Evolutionary conservation across 352 stramenopile genomes (phyloP).

Genomic region (Phytopythium montanum): DNA sequence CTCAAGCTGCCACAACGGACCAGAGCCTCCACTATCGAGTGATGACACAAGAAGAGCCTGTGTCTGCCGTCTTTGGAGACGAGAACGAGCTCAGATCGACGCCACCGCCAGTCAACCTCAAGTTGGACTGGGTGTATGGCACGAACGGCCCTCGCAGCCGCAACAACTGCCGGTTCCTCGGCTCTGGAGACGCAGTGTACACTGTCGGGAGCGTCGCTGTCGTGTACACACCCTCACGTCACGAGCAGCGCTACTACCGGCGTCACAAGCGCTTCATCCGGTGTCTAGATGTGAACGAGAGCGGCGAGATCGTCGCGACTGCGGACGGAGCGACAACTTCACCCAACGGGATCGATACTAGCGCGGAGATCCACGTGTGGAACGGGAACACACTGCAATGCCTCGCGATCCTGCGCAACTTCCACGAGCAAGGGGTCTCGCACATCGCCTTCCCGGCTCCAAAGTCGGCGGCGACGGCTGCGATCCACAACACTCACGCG

Average conservation of each 20-base stretch:
- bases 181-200: conserved; percentile 63
- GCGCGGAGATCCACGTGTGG: conserved; percentile 72
- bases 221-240: conserved; percentile 52
- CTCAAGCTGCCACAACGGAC: not conserved
- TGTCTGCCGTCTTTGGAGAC: not conserved
- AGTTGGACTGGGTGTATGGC: conserved; percentile 78
- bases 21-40: not conserved
- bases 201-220: conserved; percentile 73
- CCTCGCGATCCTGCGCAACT: conserved; percentile 60
- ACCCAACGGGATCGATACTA: not conserved
- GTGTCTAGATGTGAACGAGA: conserved; percentile 58
- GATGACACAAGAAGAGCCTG: not conserved
- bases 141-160: conserved; percentile 39
- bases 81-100: conserved; percentile 11
- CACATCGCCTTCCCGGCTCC: conserved; percentile 55
- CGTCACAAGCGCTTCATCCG: conserved; percentile 54
- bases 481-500: conserved; percentile 28
- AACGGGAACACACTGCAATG: conserved; percentile 59
- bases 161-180: conserved; percentile 46
- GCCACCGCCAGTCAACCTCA: conserved; percentile 57
- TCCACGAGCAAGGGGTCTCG: conserved; percentile 49
- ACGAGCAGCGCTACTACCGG: conserved; percentile 73
- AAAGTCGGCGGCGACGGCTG: conserved; percentile 36
- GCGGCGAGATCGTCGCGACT: conserved; percentile 62
- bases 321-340: conserved; percentile 21